phyloP scores from a whole-genome alignment of 2,329 filamentous ascomycete species.

The Verticillium nonalfalfae region DNA sequence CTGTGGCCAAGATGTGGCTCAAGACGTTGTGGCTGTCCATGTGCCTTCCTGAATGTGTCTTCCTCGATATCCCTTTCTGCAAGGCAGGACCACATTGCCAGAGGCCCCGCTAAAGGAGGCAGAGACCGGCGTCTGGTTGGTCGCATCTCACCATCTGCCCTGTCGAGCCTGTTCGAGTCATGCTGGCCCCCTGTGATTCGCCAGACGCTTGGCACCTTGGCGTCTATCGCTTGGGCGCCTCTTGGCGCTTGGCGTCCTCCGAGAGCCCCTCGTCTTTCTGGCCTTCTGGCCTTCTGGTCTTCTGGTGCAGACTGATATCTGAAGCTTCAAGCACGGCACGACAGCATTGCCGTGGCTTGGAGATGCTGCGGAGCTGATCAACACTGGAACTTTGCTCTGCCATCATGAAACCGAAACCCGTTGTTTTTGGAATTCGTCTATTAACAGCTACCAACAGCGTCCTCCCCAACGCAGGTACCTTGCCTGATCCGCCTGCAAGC shows the following conservation, averaged over 20 bases:
- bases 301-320: background rate
- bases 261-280: background rate
- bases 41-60: too few species aligned
- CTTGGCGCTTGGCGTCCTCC: slow-evolving; percentile 1
- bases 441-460: background rate
- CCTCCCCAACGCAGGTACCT: background rate
- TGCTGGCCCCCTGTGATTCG: background rate
- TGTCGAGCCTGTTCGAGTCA: background rate
- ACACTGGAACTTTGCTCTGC: background rate
- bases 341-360: background rate
- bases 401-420: background rate
- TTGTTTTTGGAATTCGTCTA: slow-evolving; percentile 1
- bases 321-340: background rate
- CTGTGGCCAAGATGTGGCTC: background rate
- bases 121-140: background rate
- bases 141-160: background rate
- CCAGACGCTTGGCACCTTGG: background rate
- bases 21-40: background rate
- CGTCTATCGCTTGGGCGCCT: background rate
- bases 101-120: too few species aligned
- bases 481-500: too few species aligned
- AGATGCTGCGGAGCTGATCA: background rate
- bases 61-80: too few species aligned
- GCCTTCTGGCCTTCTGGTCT: too few species aligned
- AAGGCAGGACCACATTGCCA: too few species aligned